Percentiles rank a stretch among this genome's conserved stretches.
These are phyloP conservation scores for Penicillium odoratum DNA, from an alignment of 495 filamentous ascomycete genomes.

Conservation along the genomic window DNA sequence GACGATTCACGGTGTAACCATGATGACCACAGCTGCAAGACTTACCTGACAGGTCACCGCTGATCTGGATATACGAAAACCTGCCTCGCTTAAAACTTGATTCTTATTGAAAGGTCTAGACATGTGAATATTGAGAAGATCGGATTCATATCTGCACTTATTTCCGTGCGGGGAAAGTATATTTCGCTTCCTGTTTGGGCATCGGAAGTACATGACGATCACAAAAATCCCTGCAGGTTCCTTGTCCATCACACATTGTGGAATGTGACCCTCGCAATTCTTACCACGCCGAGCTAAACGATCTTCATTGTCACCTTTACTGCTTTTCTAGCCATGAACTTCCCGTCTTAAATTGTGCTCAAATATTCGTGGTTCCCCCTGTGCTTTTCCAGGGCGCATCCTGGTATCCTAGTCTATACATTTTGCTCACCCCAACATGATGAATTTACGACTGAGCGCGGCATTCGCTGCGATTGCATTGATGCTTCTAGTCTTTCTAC, in stretches of 20 bases:
- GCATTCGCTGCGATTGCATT: slow-evolving; percentile 28
- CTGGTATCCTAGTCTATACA: background rate
- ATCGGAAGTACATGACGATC: slow-evolving; percentile 20
- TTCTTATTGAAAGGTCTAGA: background rate
- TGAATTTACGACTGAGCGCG: slow-evolving; percentile 27
- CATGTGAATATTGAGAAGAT: background rate
- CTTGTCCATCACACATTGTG: slow-evolving; percentile 18
- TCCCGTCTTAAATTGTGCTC: background rate
- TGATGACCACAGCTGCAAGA: background rate
- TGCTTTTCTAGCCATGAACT: background rate
- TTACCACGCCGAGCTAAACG: slow-evolving; percentile 18
- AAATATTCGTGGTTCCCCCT: slow-evolving; percentile 15
- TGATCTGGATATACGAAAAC: slow-evolving; percentile 1
- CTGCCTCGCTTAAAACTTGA: background rate
- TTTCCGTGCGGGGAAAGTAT: slow-evolving; percentile 19
- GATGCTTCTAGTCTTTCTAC: slow-evolving; percentile 31
- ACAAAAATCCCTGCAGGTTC: slow-evolving; percentile 15
- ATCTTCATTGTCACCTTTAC: slow-evolving; percentile 10
- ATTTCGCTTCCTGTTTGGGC: slow-evolving; percentile 12
- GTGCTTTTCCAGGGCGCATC: background rate
- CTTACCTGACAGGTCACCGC: background rate
- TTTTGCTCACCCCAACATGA: slow-evolving; percentile 23
- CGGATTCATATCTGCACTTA: slow-evolving; percentile 8
- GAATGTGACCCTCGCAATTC: slow-evolving; percentile 5
- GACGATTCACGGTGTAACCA: background rate